These are phyloP conservation scores for Alnus glutinosa DNA, from an alignment of 306 rosid species.

Conservation along the genomic window DNA sequence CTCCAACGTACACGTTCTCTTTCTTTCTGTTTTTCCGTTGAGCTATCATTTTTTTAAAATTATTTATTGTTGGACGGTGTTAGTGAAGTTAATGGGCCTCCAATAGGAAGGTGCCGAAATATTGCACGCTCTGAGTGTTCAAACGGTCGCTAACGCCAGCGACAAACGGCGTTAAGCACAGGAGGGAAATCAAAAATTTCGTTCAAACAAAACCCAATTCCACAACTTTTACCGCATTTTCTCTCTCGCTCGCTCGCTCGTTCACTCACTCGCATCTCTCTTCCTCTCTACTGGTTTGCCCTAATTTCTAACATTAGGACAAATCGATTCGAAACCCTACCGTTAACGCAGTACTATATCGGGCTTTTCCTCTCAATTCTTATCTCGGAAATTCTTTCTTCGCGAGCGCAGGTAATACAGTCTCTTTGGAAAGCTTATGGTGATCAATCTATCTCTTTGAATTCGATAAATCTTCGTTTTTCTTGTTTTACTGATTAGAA, in stretches of 20 bases:
- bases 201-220: constrained; percentile 26
- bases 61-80: too few species aligned
- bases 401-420: constrained; percentile 7
- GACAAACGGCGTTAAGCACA: constrained; percentile 37
- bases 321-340: constrained; percentile 21
- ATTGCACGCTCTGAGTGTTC: not conserved
- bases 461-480: not conserved
- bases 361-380: not conserved
- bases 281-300: constrained; percentile 8
- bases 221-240: constrained; percentile 5
- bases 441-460: not conserved
- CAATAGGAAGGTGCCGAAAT: not conserved
- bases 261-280: not conserved
- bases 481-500: too few species aligned
- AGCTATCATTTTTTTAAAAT: too few species aligned
- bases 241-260: too few species aligned
- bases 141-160: constrained; percentile 23
- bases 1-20: too few species aligned
- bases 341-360: not conserved
- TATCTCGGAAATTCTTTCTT: not conserved
- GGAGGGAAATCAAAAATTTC: constrained; percentile 52
- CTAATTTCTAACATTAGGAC: constrained; percentile 3
- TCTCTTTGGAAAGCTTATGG: not conserved
- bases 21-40: too few species aligned
- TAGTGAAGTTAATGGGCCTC: not conserved